A percentile compares a stretch with the other conserved stretches of the same genome.
phyloP scores from a whole-genome alignment of 306 rosid genomes.

The Malus sylvestris region DNA sequence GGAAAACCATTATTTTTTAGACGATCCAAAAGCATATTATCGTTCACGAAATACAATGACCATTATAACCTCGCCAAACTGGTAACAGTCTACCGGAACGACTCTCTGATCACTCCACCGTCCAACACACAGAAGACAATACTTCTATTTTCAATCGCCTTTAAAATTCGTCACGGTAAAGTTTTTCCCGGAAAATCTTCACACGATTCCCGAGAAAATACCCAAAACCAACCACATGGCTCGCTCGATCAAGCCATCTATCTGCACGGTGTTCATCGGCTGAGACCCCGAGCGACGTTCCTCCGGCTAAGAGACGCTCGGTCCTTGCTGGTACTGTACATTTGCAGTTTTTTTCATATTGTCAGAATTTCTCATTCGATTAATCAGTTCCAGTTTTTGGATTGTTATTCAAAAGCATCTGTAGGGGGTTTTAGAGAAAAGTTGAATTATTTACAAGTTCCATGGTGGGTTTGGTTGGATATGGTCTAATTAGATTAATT shows the following conservation, averaged over 20 bases:
- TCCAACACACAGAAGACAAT: conserved; percentile 8
- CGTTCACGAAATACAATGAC: not conserved
- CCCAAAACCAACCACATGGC: not conserved
- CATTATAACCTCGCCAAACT: not conserved
- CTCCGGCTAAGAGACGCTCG: not conserved
- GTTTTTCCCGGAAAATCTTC: not conserved
- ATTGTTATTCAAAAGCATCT: not conserved
- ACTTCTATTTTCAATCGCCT: not conserved
- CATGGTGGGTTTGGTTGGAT: conserved; percentile 7
- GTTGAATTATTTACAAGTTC: not conserved
- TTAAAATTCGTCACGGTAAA: not conserved
- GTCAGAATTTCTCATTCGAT: not conserved
- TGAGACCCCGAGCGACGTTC: not conserved
- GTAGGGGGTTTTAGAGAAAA: not conserved
- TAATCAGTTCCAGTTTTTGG: not conserved
- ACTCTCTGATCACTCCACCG: not conserved
- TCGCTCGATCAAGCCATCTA: not conserved
- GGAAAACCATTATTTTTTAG: too few species aligned
- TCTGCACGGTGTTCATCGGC: not conserved
- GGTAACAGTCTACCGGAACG: not conserved
- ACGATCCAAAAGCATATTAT: too few species aligned
- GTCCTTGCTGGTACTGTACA: conserved; percentile 1
- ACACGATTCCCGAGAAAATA: conserved; percentile 8
- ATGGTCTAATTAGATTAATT: conserved; percentile 12
- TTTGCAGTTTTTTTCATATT: not conserved